A percentile compares a stretch with the other conserved stretches of the same genome.
These are phyloP conservation scores for Ramularia endophylla DNA, from an alignment of 2,329 filamentous ascomycete species.

Conservation along the genomic window DNA sequence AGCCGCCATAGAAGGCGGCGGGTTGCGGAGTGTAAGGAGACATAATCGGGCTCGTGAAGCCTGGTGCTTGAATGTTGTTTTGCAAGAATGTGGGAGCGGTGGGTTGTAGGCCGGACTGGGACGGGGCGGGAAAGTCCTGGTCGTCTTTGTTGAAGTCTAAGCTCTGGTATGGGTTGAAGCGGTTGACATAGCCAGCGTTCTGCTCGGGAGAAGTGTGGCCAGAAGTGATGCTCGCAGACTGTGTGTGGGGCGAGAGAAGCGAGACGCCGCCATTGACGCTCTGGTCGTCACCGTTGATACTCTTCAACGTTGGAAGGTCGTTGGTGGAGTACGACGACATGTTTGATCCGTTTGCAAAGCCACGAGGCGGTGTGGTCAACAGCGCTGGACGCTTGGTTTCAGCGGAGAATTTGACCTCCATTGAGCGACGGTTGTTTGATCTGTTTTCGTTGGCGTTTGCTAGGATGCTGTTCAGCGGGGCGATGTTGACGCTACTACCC, in stretches of 20 bases:
- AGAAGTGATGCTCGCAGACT: slow-evolving; percentile 18
- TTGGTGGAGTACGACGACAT: slow-evolving; percentile 87
- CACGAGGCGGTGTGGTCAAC: slow-evolving; percentile 55
- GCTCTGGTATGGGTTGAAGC: slow-evolving; percentile 67
- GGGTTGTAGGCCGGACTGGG: slow-evolving; percentile 70
- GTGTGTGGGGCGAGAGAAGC: slow-evolving; percentile 22
- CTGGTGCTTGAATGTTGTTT: slow-evolving; percentile 33
- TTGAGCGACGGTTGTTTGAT: slow-evolving; percentile 41
- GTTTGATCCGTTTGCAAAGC: slow-evolving; percentile 53
- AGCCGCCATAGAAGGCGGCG: slow-evolving; percentile 42
- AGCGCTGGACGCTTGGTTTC: slow-evolving; percentile 42
- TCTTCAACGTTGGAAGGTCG: slow-evolving; percentile 82
- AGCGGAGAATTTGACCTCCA: slow-evolving; percentile 41
- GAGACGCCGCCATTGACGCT: slow-evolving; percentile 45
- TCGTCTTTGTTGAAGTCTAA: slow-evolving; percentile 31
- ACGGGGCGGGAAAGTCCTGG: slow-evolving; percentile 50
- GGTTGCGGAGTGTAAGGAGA: slow-evolving; percentile 23
- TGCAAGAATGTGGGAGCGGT: slow-evolving; percentile 64
- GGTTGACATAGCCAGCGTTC: slow-evolving; percentile 70
- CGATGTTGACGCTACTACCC: slow-evolving; percentile 29
- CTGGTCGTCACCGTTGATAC: slow-evolving; percentile 40
- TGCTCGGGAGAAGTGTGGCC: slow-evolving; percentile 36
- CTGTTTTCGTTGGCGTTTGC: slow-evolving; percentile 35
- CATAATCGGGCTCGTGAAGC: slow-evolving; percentile 24
- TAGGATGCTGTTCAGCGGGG: slow-evolving; percentile 34